phyloP scores from a whole-genome alignment of 768 basidiomycete species.

The Pulveroboletus sp. region DNA sequence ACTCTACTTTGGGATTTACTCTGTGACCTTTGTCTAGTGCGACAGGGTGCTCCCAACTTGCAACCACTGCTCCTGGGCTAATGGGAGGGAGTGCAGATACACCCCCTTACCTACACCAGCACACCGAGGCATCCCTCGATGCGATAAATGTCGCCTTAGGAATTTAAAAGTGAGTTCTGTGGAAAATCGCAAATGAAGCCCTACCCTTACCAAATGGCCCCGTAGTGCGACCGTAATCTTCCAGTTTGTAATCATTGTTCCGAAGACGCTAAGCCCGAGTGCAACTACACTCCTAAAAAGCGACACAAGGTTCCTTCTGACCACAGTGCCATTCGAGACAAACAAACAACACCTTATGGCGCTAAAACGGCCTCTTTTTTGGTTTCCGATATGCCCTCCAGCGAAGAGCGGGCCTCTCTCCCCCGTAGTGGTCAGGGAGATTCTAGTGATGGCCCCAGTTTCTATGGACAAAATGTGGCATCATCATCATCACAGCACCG shows the following conservation, averaged over 20 bases:
- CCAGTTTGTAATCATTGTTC: conserved; percentile 67
- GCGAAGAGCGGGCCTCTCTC: conserved; percentile 27
- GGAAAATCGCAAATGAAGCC: not conserved
- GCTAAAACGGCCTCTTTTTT: conserved; percentile 48
- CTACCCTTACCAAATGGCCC: conserved; percentile 2
- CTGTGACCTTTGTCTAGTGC: conserved; percentile 42
- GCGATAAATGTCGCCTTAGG: conserved; percentile 62
- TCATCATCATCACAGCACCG: conserved; percentile 31
- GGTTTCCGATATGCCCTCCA: conserved; percentile 38
- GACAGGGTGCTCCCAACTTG: conserved; percentile 67
- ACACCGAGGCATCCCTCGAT: conserved; percentile 69
- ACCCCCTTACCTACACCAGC: conserved; percentile 73
- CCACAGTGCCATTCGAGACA: conserved; percentile 35
- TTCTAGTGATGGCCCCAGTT: conserved; percentile 35
- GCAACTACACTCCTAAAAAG: conserved; percentile 74
- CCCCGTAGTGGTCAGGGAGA: conserved; percentile 21
- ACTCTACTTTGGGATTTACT: conserved; percentile 2
- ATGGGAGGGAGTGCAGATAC: conserved; percentile 63
- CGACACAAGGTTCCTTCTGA: conserved; percentile 51
- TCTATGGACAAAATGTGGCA: conserved; percentile 49
- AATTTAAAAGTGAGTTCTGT: conserved; percentile 56
- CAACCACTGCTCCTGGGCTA: conserved; percentile 67
- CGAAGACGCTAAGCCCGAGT: conserved; percentile 49
- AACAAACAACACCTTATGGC: conserved; percentile 38
- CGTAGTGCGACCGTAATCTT: conserved; percentile 67